phyloP scores from a whole-genome alignment of 148 eudicot genomes.

The Talinum fruticosum region DNA sequence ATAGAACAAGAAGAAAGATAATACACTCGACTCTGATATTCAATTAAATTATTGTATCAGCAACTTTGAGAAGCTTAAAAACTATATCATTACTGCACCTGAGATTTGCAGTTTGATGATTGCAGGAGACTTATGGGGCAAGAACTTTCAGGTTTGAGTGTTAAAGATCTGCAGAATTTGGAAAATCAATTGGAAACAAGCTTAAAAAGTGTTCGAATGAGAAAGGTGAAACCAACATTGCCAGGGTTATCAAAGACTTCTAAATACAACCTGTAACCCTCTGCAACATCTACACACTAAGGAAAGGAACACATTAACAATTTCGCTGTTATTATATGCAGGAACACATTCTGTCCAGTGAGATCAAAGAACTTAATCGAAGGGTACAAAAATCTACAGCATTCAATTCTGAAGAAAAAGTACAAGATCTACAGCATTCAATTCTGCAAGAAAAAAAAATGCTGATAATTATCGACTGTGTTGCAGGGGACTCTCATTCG shows the following conservation, averaged over 20 bases:
- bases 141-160: conserved; percentile 67
- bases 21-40: background rate
- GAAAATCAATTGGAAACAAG: conserved; percentile 68
- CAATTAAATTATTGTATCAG: background rate
- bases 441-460: background rate
- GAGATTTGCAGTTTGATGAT: conserved; percentile 8
- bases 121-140: conserved; percentile 80
- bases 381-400: conserved; percentile 37
- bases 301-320: conserved; percentile 4
- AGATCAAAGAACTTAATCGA: conserved; percentile 52
- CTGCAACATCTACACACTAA: background rate
- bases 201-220: conserved; percentile 50
- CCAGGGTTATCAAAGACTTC: background rate
- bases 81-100: background rate
- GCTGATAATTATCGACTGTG: background rate
- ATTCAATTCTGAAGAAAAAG: background rate
- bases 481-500: conserved; percentile 28
- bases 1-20: background rate
- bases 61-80: background rate
- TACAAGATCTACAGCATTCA: conserved; percentile 4
- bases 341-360: conserved; percentile 55
- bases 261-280: background rate
- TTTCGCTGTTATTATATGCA: conserved; percentile 33
- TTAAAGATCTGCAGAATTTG: conserved; percentile 61
- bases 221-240: conserved; percentile 42